Conservation (phyloP, 139 green algal species). For the Bryopsis sp. region DNA sequence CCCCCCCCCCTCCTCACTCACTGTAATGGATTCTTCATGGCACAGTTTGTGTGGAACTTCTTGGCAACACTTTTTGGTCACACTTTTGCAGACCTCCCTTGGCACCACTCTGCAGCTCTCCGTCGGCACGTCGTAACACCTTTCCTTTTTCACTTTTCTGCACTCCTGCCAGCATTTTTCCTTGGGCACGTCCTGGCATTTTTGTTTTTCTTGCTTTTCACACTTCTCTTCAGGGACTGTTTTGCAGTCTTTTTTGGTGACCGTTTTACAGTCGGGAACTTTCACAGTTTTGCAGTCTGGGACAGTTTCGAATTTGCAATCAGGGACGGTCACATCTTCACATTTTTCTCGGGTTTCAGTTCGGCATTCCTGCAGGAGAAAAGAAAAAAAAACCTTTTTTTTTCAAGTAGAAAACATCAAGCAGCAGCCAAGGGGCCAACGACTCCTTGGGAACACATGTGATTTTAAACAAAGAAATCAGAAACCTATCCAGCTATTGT, state of each 20-base stretch:
- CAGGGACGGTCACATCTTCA: neutral
- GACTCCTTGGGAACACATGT: too few relatives aligned
- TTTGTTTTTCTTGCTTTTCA: neutral
- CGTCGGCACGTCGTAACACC: neutral
- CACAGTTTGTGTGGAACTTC: too few relatives aligned
- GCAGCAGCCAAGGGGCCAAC: too few relatives aligned
- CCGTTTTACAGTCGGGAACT: neutral
- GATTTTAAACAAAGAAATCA: too few relatives aligned
- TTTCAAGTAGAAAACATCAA: too few relatives aligned
- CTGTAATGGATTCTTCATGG: too few relatives aligned
- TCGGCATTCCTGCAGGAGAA: neutral
- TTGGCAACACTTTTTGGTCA: too few relatives aligned
- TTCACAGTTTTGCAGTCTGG: neutral
- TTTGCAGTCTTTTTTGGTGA: conserved; percentile 1
- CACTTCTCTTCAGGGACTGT: neutral
- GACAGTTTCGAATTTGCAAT: neutral
- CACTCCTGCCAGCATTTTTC: neutral
- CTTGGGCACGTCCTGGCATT: neutral
- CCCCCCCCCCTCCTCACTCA: too few relatives aligned
- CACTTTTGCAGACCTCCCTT: too few relatives aligned
- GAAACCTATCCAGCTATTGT: neutral
- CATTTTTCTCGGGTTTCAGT: neutral
- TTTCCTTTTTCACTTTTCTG: conserved; percentile 6
- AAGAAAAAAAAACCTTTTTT: too few relatives aligned
- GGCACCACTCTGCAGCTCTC: too few relatives aligned